These are phyloP conservation scores for Cutaneotrichosporon curvatum DNA, from an alignment of 1,284 basidiomycete genomes.

Conservation along the genomic window DNA sequence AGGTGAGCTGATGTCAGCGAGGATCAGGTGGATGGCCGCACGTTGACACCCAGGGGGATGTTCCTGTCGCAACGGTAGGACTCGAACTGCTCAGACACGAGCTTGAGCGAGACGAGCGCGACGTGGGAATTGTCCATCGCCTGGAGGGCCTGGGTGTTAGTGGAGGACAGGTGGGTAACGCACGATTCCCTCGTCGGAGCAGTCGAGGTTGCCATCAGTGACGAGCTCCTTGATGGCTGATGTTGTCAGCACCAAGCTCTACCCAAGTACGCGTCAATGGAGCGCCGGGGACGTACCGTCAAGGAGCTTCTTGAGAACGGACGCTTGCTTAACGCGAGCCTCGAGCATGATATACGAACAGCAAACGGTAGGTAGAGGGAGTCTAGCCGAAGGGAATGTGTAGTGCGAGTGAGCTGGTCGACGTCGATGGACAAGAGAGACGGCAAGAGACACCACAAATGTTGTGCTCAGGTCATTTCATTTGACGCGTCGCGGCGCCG, in stretches of 20 bases:
- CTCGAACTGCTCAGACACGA: slow-evolving; percentile 70
- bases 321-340: slow-evolving; percentile 77
- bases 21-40: slow-evolving; percentile 21
- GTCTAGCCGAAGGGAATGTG: not conserved
- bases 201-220: slow-evolving; percentile 96
- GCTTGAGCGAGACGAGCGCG: slow-evolving; percentile 69
- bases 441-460: not conserved
- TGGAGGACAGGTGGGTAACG: slow-evolving; percentile 47
- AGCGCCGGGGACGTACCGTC: slow-evolving; percentile 58
- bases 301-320: slow-evolving; percentile 74
- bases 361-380: not conserved
- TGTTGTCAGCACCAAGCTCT: slow-evolving; percentile 3
- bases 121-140: slow-evolving; percentile 99
- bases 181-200: slow-evolving; percentile 90
- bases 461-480: not conserved
- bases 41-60: slow-evolving; percentile 86
- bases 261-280: not conserved
- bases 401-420: not conserved
- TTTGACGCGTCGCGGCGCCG: too few species aligned
- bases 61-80: slow-evolving; percentile 91
- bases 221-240: slow-evolving; percentile 95
- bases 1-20: slow-evolving; percentile 53
- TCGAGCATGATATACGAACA: slow-evolving; percentile 67
- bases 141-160: slow-evolving; percentile 61
- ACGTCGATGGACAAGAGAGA: slow-evolving; percentile 4